Conservation (phyloP, 306 rosid genomes). For the Castanea crenata region DNA sequence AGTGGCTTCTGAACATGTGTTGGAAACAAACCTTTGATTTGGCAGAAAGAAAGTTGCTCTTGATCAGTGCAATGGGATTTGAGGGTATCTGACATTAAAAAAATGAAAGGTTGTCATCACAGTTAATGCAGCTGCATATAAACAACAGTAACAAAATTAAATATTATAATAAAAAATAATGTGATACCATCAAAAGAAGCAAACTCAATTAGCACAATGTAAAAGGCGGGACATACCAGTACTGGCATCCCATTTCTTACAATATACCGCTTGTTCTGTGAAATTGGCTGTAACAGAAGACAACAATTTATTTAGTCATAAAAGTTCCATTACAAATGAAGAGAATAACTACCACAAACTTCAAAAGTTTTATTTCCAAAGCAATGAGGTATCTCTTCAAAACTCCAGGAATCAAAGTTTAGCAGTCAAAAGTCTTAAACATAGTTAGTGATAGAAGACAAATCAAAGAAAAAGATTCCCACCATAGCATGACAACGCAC, state of each 20-base stretch:
- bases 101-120: conserved; percentile 8
- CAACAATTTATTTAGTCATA: conserved; percentile 18
- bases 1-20: conserved; percentile 9
- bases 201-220: conserved; percentile 8
- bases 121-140: conserved; percentile 14
- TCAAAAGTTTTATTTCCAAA: not conserved
- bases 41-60: conserved; percentile 76
- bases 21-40: conserved; percentile 72
- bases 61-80: conserved; percentile 68
- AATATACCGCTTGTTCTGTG: conserved; percentile 85
- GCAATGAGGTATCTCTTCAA: conserved; percentile 8
- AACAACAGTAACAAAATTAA: conserved; percentile 9
- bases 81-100: conserved; percentile 61
- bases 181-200: conserved; percentile 8
- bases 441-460: conserved; percentile 1
- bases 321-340: conserved; percentile 5
- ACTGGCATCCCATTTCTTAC: conserved; percentile 80
- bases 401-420: conserved; percentile 10
- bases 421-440: conserved; percentile 12
- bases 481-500: not conserved
- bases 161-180: not conserved
- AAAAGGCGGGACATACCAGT: conserved; percentile 57
- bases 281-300: conserved; percentile 65
- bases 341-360: not conserved
- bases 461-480: conserved; percentile 9